phyloP scores from a whole-genome alignment of 768 basidiomycete genomes.

The Leccinum truebloodii region DNA sequence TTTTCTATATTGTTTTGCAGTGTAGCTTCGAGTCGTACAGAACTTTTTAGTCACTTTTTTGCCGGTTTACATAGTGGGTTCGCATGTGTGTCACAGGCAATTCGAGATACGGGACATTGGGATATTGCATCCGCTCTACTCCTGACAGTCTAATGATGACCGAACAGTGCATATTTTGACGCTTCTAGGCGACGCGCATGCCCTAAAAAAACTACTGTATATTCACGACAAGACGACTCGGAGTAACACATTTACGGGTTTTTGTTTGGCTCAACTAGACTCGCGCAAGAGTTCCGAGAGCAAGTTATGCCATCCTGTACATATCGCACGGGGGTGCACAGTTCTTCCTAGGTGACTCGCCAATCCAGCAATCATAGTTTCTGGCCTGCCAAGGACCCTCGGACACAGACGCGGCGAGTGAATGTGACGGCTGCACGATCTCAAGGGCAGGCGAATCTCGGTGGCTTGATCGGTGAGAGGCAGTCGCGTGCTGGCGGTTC shows the following conservation, averaged over 20 bases:
- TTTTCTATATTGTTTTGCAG: constrained; percentile 35
- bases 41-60: constrained; percentile 24
- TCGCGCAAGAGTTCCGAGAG: background rate
- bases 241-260: background rate
- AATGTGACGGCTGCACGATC: background rate
- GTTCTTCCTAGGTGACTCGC: background rate
- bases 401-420: background rate
- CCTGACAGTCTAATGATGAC: background rate
- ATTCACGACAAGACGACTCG: background rate
- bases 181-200: background rate
- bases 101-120: constrained; percentile 3
- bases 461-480: background rate
- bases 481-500: background rate
- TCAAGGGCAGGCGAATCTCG: background rate
- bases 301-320: background rate
- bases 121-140: background rate
- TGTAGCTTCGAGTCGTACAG: constrained; percentile 20
- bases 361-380: background rate
- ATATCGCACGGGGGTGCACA: background rate
- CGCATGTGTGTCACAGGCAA: constrained; percentile 8
- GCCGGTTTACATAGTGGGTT: constrained; percentile 9
- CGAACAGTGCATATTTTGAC: background rate
- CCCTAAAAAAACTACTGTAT: background rate
- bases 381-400: background rate
- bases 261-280: background rate